Conservation (phyloP, 2,329 filamentous ascomycete genomes). For the Hawksworthiomyces lignivorus region DNA sequence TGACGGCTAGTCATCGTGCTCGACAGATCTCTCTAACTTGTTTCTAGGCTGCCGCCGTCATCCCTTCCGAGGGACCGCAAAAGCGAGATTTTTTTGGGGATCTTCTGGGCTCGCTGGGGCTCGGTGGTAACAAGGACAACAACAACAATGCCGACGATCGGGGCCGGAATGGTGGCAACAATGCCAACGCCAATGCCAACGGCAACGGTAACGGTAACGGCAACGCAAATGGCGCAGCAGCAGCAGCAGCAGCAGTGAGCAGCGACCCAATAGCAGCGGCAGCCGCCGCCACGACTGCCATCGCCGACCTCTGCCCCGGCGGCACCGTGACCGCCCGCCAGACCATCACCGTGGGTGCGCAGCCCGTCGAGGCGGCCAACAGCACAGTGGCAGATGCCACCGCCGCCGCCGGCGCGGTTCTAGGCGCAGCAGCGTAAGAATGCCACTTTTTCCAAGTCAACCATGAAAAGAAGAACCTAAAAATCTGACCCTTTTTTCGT, state of each 20-base stretch:
- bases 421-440: background rate
- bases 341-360: slow-evolving; percentile 28
- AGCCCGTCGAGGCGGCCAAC: background rate
- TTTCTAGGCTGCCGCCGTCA: slow-evolving; percentile 19
- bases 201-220: slow-evolving; percentile 6
- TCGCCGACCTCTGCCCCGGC: background rate
- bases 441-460: no score
- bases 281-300: background rate
- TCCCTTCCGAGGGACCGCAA: slow-evolving; percentile 13
- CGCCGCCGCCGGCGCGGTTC: background rate
- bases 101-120: slow-evolving; percentile 15
- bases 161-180: no score
- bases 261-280: slow-evolving; percentile 13
- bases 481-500: no score
- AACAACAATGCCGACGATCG: background rate
- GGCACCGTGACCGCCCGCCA: background rate
- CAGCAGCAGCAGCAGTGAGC: slow-evolving; percentile 1
- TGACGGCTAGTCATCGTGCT: no score
- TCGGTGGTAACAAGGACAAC: background rate
- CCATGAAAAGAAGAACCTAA: no score
- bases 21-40: no score
- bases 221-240: slow-evolving; percentile 13
- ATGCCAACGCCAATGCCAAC: slow-evolving; percentile 2
- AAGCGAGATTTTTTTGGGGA: slow-evolving; percentile 21
- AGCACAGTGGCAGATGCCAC: background rate